Conservation (phyloP, 192 early-diverging fungal genomes). For the Coemansia interrupta region DNA sequence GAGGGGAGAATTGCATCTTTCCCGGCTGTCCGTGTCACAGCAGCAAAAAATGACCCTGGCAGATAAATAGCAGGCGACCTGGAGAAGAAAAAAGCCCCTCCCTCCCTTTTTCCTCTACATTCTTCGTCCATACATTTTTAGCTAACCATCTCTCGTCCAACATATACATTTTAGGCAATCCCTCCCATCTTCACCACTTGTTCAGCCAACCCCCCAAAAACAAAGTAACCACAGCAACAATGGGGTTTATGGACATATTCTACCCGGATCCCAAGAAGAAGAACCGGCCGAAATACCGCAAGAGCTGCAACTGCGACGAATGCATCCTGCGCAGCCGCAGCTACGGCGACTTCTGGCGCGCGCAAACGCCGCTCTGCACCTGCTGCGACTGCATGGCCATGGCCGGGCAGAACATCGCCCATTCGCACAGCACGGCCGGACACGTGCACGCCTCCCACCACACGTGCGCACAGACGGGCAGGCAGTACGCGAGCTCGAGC, state of each 20-base stretch:
- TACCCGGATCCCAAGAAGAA: constrained; percentile 36
- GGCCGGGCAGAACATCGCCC: constrained; percentile 38
- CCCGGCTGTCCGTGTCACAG: neutral
- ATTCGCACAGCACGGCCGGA: constrained; percentile 29
- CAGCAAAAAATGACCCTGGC: neutral
- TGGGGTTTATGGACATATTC: constrained; percentile 35
- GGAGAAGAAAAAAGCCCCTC: no score
- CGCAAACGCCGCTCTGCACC: constrained; percentile 40
- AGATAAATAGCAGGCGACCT: neutral
- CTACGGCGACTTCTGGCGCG: constrained; percentile 41
- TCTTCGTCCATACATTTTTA: neutral
- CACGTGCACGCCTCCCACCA: constrained; percentile 33
- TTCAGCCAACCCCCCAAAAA: neutral
- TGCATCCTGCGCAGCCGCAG: constrained; percentile 17
- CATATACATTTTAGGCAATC: neutral
- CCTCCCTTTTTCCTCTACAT: neutral
- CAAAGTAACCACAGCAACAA: constrained; percentile 5
- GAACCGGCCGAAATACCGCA: constrained; percentile 32
- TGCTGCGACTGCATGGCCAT: constrained; percentile 52
- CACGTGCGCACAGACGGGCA: constrained; percentile 33
- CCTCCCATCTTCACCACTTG: neutral
- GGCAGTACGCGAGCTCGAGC: constrained; percentile 7
- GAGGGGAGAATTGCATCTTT: neutral
- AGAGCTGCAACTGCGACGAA: constrained; percentile 40
- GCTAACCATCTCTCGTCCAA: neutral